Base-by-base conservation (phyloP, 2,329 filamentous ascomycete species). In the Calonectria henricotiae region DNA sequence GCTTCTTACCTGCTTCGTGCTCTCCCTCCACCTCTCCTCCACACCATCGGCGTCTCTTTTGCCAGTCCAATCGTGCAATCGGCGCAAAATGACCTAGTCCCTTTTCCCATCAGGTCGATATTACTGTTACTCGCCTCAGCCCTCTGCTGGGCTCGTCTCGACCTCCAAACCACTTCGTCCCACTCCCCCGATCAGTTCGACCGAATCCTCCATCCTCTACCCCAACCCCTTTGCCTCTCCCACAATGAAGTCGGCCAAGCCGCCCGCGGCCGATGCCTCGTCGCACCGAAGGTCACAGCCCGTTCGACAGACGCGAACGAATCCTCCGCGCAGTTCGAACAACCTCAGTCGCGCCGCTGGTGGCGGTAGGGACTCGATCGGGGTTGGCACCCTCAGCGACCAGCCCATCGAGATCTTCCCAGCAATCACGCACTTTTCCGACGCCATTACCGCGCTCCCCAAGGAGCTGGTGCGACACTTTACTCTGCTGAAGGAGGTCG, bases 391-490 rank as follows among this genome's bases (percentile, higher is more conserved):
- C 39, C 81, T 82, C 63, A 84, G 85, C 67, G 87, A 89, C 72
- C 89, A 90, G 77, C 88, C 89, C 77, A 90, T 91, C 84, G 89
- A 92, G 75, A 90, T 92, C 76, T 91, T 90, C 76, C 90, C 90
- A 51, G 90, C 88, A 65, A 88, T 92, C 73, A 91, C 89, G 12
- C 89, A 91, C 83, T 98, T 99, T 81, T 94, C 96, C 73, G 95
- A 98, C 82, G 92, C 95, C 73, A 94, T 98, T 80, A 92, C 94
- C 62, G 95, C 96, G 44, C 89, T 99, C 30, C 96, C 96, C 5
- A 95, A 95, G 82, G 96, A 99, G 84, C 94, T 98, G 62, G 94
- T 98, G 76, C 92, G 95, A 80, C 96, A 99, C 82, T 98, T 98
- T 77, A 98, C 96, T 39, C 89, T 98, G 67, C 88, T 99, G 76